Conservation (phyloP, 2,329 filamentous ascomycete species). For the Fusarium sp. region DNA sequence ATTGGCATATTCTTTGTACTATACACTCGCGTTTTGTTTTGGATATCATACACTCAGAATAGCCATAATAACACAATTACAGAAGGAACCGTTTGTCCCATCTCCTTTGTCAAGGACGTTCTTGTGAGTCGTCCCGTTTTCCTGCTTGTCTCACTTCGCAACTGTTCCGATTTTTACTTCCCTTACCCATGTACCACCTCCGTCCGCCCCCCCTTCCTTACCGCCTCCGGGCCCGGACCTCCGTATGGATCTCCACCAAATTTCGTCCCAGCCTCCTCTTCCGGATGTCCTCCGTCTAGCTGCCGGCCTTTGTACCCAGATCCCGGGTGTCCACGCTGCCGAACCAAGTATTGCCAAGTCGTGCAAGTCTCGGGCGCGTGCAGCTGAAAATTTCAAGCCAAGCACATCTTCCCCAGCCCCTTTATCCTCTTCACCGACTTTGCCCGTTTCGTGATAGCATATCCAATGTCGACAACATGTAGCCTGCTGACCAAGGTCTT, state of each 20-base stretch:
- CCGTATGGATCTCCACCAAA: conserved; percentile 36
- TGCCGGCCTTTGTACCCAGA: conserved; percentile 28
- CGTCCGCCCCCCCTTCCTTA: conserved; percentile 20
- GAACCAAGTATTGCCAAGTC: conserved; percentile 37
- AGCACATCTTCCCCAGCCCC: conserved; percentile 27
- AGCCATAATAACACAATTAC: conserved; percentile 41
- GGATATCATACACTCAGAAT: conserved; percentile 28
- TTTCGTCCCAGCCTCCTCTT: conserved; percentile 36
- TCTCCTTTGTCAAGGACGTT: conserved; percentile 86
- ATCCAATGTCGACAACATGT: conserved; percentile 29
- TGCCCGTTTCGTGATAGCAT: conserved; percentile 23
- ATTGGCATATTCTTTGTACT: conserved; percentile 16
- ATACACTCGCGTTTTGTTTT: conserved; percentile 2
- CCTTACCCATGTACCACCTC: conserved; percentile 29
- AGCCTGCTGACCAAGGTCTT: conserved; percentile 33
- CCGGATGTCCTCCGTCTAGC: conserved; percentile 34
- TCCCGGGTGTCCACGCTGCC: conserved; percentile 29
- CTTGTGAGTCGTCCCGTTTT: conserved; percentile 70
- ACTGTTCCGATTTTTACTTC: conserved; percentile 34
- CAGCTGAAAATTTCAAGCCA: conserved; percentile 28
- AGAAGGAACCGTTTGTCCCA: conserved; percentile 88
- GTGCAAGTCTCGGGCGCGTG: conserved; percentile 37
- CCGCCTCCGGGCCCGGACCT: conserved; percentile 38
- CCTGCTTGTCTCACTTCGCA: conserved; percentile 27
- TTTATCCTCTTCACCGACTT: conserved; percentile 45